Evolutionary conservation across 306 rosid species (phyloP).

Genomic region (Albizia julibrissin): DNA sequence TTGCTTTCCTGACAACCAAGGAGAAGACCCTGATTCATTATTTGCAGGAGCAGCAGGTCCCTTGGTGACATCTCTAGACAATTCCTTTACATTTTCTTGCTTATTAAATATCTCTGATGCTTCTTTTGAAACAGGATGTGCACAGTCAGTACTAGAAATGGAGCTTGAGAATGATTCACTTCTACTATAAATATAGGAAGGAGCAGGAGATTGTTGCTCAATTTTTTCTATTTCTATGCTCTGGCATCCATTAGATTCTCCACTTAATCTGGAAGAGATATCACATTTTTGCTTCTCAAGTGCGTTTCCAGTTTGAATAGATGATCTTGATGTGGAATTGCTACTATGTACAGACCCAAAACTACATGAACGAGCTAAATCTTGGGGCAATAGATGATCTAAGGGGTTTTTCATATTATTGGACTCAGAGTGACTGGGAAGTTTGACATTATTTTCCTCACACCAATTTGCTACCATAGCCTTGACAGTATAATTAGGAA

Average conservation of each 20-base stretch:
- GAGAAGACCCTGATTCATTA: slow-evolving; percentile 43
- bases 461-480: slow-evolving; percentile 94
- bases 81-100: slow-evolving; percentile 42
- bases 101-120: slow-evolving; percentile 45
- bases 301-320: slow-evolving; percentile 53
- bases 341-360: slow-evolving; percentile 44
- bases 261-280: slow-evolving; percentile 42
- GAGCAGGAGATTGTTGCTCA: slow-evolving; percentile 59
- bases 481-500: slow-evolving; percentile 85
- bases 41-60: slow-evolving; percentile 44
- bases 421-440: slow-evolving; percentile 36
- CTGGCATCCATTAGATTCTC: slow-evolving; percentile 47
- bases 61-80: slow-evolving; percentile 62
- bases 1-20: slow-evolving; percentile 47
- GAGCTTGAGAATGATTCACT: slow-evolving; percentile 83
- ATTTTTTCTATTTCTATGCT: slow-evolving; percentile 47
- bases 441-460: slow-evolving; percentile 70
- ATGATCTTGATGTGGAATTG: slow-evolving; percentile 63
- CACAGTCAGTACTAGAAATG: slow-evolving; percentile 63
- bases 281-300: slow-evolving; percentile 56
- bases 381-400: slow-evolving; percentile 41
- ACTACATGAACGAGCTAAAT: slow-evolving; percentile 44
- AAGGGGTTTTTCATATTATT: slow-evolving; percentile 37
- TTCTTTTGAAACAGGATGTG: slow-evolving; percentile 54
- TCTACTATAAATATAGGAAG: slow-evolving; percentile 67